These are phyloP conservation scores for Cytospora paraplurivora DNA, from an alignment of 2,329 filamentous ascomycete genomes.

Conservation along the genomic window DNA sequence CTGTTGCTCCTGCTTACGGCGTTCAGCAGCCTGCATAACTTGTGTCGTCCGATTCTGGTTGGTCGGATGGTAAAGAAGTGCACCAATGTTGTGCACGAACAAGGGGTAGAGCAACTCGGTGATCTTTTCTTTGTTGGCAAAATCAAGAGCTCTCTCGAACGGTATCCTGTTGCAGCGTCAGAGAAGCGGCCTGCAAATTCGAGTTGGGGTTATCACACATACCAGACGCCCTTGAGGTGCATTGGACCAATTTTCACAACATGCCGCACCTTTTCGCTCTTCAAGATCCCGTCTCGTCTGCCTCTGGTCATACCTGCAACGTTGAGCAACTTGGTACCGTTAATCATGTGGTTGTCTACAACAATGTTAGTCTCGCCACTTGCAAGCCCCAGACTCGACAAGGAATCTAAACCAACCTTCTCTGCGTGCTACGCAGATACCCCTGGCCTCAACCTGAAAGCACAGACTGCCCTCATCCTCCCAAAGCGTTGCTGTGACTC, in stretches of 20 bases:
- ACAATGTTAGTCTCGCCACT: slow-evolving; percentile 4
- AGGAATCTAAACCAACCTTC: slow-evolving; percentile 67
- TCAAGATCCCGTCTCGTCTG: slow-evolving; percentile 90
- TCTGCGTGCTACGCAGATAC: slow-evolving; percentile 90
- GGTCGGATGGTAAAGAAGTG: slow-evolving; percentile 88
- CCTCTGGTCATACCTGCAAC: slow-evolving; percentile 98
- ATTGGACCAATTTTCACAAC: slow-evolving; percentile 99
- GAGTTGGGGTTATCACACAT: slow-evolving; percentile 43
- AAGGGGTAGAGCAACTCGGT: slow-evolving; percentile 92
- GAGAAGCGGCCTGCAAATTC: not conserved
- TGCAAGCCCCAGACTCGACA: not conserved
- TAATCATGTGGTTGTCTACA: slow-evolving; percentile 97
- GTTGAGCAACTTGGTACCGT: slow-evolving; percentile 94
- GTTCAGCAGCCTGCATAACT: slow-evolving; percentile 83
- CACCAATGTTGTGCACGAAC: slow-evolving; percentile 96
- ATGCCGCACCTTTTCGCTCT: slow-evolving; percentile 95
- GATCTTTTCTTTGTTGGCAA: slow-evolving; percentile 99
- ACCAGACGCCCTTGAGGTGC: slow-evolving; percentile 98
- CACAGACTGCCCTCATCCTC: slow-evolving; percentile 97
- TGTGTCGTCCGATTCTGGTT: slow-evolving; percentile 82
- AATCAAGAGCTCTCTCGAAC: slow-evolving; percentile 94
- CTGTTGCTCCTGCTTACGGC: slow-evolving; percentile 71
- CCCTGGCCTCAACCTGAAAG: slow-evolving; percentile 95
- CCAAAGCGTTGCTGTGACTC: slow-evolving; percentile 95
- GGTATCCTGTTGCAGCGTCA: slow-evolving; percentile 72